Base-by-base conservation (phyloP, 2,329 filamentous ascomycete genomes). In the Aspergillus floridensis region DNA sequence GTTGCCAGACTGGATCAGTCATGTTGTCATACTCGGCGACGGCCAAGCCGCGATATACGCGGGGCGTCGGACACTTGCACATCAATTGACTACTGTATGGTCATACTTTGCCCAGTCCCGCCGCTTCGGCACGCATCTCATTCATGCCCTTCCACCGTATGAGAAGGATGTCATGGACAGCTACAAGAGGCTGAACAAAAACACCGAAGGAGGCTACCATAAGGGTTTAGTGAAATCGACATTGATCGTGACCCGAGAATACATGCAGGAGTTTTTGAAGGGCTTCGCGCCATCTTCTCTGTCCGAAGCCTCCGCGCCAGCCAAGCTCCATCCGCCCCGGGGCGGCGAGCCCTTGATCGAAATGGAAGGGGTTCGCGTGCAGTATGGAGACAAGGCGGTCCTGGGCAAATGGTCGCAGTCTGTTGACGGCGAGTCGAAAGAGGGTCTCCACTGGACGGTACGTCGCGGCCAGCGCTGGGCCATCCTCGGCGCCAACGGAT, bases 401-500 rank as follows among this genome's bases (percentile, higher is more conserved):
- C 82, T 99, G 0, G 93, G 93, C 3, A 88, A 90, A 71, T 97
- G 92, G 92, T 79, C 80, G 14, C 85, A 91, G 73, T 68, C 81
- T 1, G 72, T 82, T 12, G 66, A 84, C 3, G 84, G 84, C 0
- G 67, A 79, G 50, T 65, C 76, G 19, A 77, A 79, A 59, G 74
- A 83, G 1, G 93, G 93, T 0, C 79, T 98, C 5, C 83, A 88
- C 70, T 97, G 95, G 92, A 90, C 84, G 0, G 88, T 98, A 24
- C 85, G 87, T 44, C 85, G 89, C 54, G 93, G 93, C 24, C 87
- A 97, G 72, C 86, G 93, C 63, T 96, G 92, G 90, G 93, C 91
- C 3, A 85, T 98, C 19, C 95, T 99, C 70, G 95, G 95, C 0
- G 89, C 93, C 32, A 98, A 99, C 68, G 95, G 84, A 12, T 96